Percentiles rank a stretch among this genome's conserved stretches.
Evolutionary conservation across 2,329 filamentous ascomycete genomes (phyloP).

Genomic region (Hansfordia pulvinata): DNA sequence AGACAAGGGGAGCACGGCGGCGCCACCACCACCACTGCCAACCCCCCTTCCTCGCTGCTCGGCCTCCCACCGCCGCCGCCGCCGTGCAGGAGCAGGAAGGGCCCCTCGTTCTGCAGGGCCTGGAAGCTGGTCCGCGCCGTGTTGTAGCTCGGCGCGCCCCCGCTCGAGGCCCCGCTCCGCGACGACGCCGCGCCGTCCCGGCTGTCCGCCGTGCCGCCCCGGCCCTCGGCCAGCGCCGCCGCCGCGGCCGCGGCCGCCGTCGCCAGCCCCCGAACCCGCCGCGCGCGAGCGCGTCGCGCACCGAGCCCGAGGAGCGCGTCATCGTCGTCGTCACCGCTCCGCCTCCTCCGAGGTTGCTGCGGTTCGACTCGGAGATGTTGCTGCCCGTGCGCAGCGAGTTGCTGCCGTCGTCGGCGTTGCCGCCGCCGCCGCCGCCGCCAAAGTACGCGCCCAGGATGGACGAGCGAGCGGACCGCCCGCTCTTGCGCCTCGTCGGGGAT

Average conservation of each 20-base stretch:
- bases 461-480: too few species aligned
- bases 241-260: slow-evolving; percentile 14
- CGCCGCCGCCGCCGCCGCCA: slow-evolving; percentile 3
- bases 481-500: too few species aligned
- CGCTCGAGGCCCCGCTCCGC: too few species aligned
- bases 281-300: slow-evolving; percentile 19
- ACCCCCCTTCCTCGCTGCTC: slow-evolving; percentile 14
- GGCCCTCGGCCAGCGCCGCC: slow-evolving; percentile 12
- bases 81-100: slow-evolving; percentile 26
- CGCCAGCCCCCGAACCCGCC: slow-evolving; percentile 20
- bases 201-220: slow-evolving; percentile 21
- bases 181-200: background rate
- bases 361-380: slow-evolving; percentile 40
- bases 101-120: slow-evolving; percentile 37
- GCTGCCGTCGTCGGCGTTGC: slow-evolving; percentile 26
- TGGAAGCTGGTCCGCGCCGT: slow-evolving; percentile 40
- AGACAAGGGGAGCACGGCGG: too few species aligned
- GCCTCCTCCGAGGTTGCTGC: slow-evolving; percentile 27
- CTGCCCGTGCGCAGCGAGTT: slow-evolving; percentile 41
- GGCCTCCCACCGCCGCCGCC: slow-evolving; percentile 2
- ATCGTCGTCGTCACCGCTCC: too few species aligned
- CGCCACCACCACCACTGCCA: too few species aligned
- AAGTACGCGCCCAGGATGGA: slow-evolving; percentile 10
- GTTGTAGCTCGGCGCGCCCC: slow-evolving; percentile 28
- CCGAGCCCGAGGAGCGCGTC: slow-evolving; percentile 20